Evolutionary conservation across 768 basidiomycete species (phyloP), one percentile per base, ranked within the genome.

Genomic region (Rhizopogon salebrosus): DNA sequence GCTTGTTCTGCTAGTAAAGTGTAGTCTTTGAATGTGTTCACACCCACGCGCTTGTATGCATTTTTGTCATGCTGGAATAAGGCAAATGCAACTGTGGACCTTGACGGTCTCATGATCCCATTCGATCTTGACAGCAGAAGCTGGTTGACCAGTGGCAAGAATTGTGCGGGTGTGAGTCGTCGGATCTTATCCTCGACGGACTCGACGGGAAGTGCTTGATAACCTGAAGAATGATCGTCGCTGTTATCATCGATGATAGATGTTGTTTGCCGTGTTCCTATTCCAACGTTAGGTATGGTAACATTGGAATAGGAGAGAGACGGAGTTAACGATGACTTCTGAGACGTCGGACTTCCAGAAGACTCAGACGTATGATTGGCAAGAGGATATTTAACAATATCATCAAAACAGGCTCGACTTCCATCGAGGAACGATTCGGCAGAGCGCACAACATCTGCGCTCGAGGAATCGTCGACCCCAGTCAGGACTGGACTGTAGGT

Each of bases 21-120:
- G 35, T 70, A 72, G 8, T 66, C 56, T 34, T 51, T 58, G 41
- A 70, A 70, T 24, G 13, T 66, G 0, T 41, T 51, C 48, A 56
- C 65, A 11, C 70, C 64, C 0, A 49, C 64, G 16, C 58, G 65
- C 39, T 45, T 48, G 51, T 69, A 70, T 36, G 57, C 49, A 31
- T 57, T 49, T 13, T 63, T 63, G 45, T 73, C 69, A 23, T 29
- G 18, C 29, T 59, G 54, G 27, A 57, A 11, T 2, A 82, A 61
- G 18, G 69, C 67, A 16, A 60, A 0, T 6, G 72, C 74, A 29
- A 82, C 51, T 2, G 18, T 54, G 16, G 76, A 74, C 23, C 78
- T 75, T 5, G 69, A 62, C 6, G 76, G 70, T 11, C 60, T 68
- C 26, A 40, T 0, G 22, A 62, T 52, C 2, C 75, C 76, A 6